phyloP scores from a whole-genome alignment of 2,329 filamentous ascomycete species.

The Colletotrichum tamarilloi region DNA sequence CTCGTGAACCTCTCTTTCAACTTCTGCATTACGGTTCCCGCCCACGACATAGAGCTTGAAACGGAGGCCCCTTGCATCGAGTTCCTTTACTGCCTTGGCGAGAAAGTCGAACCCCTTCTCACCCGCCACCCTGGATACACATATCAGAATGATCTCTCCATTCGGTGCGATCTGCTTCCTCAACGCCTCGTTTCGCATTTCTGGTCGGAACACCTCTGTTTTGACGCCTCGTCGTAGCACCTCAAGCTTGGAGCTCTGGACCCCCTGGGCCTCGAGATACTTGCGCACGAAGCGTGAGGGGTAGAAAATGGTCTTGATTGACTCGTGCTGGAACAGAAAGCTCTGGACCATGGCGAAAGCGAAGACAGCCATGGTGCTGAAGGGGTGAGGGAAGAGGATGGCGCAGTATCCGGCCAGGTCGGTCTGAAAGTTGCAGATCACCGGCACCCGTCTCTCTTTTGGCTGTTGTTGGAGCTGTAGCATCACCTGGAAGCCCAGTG shows the following conservation, averaged over 20 bases:
- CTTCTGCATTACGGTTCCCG: constrained; percentile 72
- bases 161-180: constrained; percentile 67
- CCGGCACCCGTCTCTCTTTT: constrained; percentile 63
- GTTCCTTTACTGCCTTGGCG: constrained; percentile 62
- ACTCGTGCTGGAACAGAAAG: constrained; percentile 71
- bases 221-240: constrained; percentile 74
- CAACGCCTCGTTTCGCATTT: constrained; percentile 60
- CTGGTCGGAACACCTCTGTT: constrained; percentile 69
- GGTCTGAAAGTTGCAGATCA: constrained; percentile 78
- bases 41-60: constrained; percentile 77
- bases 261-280: constrained; percentile 69
- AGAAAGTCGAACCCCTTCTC: constrained; percentile 80
- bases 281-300: constrained; percentile 71
- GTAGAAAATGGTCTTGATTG: constrained; percentile 76
- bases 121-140: constrained; percentile 73
- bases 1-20: constrained; percentile 70
- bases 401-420: constrained; percentile 76
- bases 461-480: constrained; percentile 73
- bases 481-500: constrained; percentile 77
- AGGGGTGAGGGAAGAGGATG: constrained; percentile 73
- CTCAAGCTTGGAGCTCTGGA: constrained; percentile 67
- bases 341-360: constrained; percentile 73
- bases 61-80: constrained; percentile 65
- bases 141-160: constrained; percentile 73
- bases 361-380: constrained; percentile 71